A percentile compares a stretch with the other conserved stretches of the same genome.
Conservation (phyloP, 2,329 filamentous ascomycete genomes). For the Fusarium subglutinans region DNA sequence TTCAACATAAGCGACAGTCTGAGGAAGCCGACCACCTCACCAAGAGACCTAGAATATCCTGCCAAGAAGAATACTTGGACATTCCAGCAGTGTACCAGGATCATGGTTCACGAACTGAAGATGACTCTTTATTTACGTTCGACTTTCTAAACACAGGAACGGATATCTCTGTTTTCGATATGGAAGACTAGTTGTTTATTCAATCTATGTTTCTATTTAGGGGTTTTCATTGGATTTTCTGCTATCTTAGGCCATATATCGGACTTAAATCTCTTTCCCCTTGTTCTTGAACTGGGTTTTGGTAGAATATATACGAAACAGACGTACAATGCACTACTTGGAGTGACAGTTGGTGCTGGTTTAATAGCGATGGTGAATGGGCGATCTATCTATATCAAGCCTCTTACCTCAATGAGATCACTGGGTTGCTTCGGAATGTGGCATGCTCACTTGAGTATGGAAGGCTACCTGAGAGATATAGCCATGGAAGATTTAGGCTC, state of each 20-base stretch:
- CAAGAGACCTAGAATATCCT: slow-evolving; percentile 35
- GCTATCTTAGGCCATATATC: background rate
- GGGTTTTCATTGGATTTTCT: background rate
- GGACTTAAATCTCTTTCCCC: background rate
- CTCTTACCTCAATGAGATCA: background rate
- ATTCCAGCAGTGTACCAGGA: slow-evolving; percentile 34
- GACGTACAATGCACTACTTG: background rate
- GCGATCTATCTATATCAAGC: background rate
- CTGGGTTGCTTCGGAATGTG: background rate
- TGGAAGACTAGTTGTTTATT: slow-evolving; percentile 27
- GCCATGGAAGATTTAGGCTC: background rate
- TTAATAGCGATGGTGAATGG: background rate
- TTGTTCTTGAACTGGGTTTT: background rate
- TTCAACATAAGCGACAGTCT: slow-evolving; percentile 35
- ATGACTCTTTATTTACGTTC: slow-evolving; percentile 39
- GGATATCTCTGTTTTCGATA: slow-evolving; percentile 38
- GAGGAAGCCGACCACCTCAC: slow-evolving; percentile 18
- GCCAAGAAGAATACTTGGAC: slow-evolving; percentile 36
- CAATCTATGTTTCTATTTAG: background rate
- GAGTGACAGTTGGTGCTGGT: background rate
- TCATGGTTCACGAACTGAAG: slow-evolving; percentile 25
- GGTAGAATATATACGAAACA: background rate
- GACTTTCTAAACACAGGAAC: slow-evolving; percentile 34
- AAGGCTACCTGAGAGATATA: background rate
- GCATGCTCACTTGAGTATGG: background rate